Base-by-base conservation (phyloP, 306 rosid species). In the Potentilla sterilis region DNA sequence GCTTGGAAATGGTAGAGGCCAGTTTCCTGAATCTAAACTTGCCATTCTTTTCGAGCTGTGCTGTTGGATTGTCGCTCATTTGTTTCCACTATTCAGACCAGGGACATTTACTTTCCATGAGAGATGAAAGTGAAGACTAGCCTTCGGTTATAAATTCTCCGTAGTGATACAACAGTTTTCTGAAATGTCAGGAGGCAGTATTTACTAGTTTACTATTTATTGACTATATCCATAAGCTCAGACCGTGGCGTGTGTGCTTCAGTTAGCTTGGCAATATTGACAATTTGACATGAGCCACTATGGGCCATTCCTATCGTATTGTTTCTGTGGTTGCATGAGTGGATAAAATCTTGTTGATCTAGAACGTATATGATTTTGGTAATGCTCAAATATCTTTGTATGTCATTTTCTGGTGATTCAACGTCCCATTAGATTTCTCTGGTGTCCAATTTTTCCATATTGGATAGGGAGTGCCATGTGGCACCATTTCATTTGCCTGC, bases 391-490 rank as follows among this genome's bases (percentile, higher is more conserved):
- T 64, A 64, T 38, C 49, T 11, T 24, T 37, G 22, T 10, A 19
- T 21, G 74, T 85, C 85, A 54, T 69, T 83, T 63, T 85, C 71
- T 52, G 76, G 40, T 22, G 67, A 62, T 47, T 70, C 6, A 51
- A 72, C 32, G 16, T 7, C 22, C 34, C 34, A 24, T 55, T 18
- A 7, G 70, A 89, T 80, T 61, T 75, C 54, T 79, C 67, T 89
- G 88, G 94, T 81, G 83, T 77, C 77, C 13, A 55, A 70, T 37
- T 48, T 69, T 74, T 22, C 58, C 21, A 1, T 0, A 52, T 62
- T 72, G 79, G 99, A 95, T 95, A 92, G 78, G 76, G 66, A 3
- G 11, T 38, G 71, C 77, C 41, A 88, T 89, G 86, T 95, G 99
- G 88, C 97, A 21, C 4, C 0, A 4, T 24, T 24, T 76, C 73